These are phyloP conservation scores for Cytidiella melzeri DNA, from an alignment of 768 basidiomycete species.

Conservation along the genomic window DNA sequence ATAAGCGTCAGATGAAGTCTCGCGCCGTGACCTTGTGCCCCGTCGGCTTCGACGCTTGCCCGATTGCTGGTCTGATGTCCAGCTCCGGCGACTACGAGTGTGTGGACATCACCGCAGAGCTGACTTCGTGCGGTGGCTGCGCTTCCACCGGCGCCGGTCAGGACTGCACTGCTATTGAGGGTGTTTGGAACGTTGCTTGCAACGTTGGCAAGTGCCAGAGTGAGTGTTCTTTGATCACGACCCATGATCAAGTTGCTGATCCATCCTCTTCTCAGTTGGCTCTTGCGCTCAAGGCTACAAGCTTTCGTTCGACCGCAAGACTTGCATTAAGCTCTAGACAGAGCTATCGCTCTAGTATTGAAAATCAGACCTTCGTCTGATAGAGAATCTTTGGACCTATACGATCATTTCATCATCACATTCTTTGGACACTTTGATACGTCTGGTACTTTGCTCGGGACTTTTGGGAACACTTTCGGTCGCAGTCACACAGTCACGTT, in stretches of 20 bases:
- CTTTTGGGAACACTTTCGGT: conserved; percentile 3
- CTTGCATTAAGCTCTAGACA: conserved; percentile 24
- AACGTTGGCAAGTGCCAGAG: conserved; percentile 46
- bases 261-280: conserved; percentile 28
- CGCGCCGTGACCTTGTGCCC: conserved; percentile 45
- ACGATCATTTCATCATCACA: conserved; percentile 13
- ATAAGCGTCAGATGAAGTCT: conserved; percentile 29
- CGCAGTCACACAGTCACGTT: too few relatives aligned
- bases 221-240: conserved; percentile 27
- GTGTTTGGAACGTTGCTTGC: conserved; percentile 70
- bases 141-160: conserved; percentile 52
- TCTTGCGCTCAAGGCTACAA: conserved; percentile 24
- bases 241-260: neutral
- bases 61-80: conserved; percentile 34
- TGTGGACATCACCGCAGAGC: conserved; percentile 54
- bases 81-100: conserved; percentile 48
- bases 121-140: conserved; percentile 76
- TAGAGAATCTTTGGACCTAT: conserved; percentile 8
- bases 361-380: neutral
- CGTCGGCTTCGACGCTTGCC: conserved; percentile 48
- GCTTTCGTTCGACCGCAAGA: conserved; percentile 10
- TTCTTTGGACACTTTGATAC: conserved; percentile 11
- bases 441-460: neutral
- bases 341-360: conserved; percentile 1
- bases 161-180: conserved; percentile 65